These are phyloP conservation scores for Babesia sp. DNA, from an alignment of 169 alveolate species.

Conservation along the genomic window DNA sequence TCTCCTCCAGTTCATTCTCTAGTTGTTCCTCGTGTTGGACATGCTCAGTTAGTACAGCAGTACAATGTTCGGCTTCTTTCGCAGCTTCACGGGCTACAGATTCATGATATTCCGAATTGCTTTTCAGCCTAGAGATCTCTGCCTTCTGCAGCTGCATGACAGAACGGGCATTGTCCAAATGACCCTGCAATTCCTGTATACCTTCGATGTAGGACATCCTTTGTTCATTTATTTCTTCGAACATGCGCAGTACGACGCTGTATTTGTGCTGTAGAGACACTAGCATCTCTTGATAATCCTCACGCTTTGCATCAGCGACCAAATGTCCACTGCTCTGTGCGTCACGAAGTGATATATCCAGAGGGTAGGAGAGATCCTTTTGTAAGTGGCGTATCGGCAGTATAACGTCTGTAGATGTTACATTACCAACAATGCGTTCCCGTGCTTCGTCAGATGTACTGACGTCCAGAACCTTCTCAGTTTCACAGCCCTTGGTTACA, in stretches of 20 bases:
- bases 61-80: constrained; percentile 3
- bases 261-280: constrained; percentile 49
- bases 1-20: constrained; percentile 4
- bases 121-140: constrained; percentile 16
- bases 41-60: neutral
- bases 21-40: constrained; percentile 24
- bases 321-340: neutral
- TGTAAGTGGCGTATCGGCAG: neutral
- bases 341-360: constrained; percentile 18
- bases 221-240: constrained; percentile 64
- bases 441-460: neutral
- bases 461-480: constrained; percentile 1
- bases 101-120: neutral
- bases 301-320: constrained; percentile 17
- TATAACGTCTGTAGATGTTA: neutral
- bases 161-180: constrained; percentile 55
- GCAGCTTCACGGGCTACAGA: neutral
- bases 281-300: constrained; percentile 34
- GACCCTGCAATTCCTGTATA: constrained; percentile 39
- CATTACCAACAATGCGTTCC: neutral
- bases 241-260: constrained; percentile 47
- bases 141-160: constrained; percentile 55
- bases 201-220: constrained; percentile 66
- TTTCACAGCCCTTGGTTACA: neutral
- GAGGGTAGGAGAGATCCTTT: constrained; percentile 14